Conservation (phyloP, 192 early-diverging fungal genomes). For the Ambispora gerdemannii region DNA sequence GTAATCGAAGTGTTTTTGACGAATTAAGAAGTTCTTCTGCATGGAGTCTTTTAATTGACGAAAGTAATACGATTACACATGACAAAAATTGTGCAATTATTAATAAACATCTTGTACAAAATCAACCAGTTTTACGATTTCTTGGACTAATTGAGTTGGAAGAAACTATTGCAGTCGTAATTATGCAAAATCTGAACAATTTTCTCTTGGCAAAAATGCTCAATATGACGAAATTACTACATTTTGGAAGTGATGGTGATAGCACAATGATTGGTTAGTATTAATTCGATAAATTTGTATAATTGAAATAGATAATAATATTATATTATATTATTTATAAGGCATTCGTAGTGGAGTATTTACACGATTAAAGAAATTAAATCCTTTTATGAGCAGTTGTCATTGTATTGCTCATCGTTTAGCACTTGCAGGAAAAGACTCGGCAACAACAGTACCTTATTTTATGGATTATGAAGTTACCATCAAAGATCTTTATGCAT, state of each 20-base stretch:
- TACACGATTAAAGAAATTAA: not conserved
- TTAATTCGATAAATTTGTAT: not conserved
- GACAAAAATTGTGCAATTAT: constrained; percentile 1
- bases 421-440: not conserved
- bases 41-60: constrained; percentile 15
- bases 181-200: not conserved
- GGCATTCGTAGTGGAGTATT: constrained; percentile 1
- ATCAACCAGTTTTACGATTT: not conserved
- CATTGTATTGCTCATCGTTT: not conserved
- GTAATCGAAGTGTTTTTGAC: constrained; percentile 9
- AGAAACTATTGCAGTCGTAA: not conserved
- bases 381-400: constrained; percentile 13
- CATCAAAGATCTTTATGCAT: constrained; percentile 7
- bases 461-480: constrained; percentile 15
- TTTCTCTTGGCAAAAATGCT: constrained; percentile 14
- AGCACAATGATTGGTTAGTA: not conserved
- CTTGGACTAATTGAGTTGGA: not conserved
- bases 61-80: constrained; percentile 14
- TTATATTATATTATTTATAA: not conserved
- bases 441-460: not conserved
- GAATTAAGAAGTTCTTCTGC: not conserved
- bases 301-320: not conserved
- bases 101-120: not conserved
- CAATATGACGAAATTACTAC: constrained; percentile 1
- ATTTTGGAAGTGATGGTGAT: constrained; percentile 4